Percentiles rank a stretch among this genome's conserved stretches.
Conservation (phyloP, 768 basidiomycete genomes). For the Amanita muscaria region DNA sequence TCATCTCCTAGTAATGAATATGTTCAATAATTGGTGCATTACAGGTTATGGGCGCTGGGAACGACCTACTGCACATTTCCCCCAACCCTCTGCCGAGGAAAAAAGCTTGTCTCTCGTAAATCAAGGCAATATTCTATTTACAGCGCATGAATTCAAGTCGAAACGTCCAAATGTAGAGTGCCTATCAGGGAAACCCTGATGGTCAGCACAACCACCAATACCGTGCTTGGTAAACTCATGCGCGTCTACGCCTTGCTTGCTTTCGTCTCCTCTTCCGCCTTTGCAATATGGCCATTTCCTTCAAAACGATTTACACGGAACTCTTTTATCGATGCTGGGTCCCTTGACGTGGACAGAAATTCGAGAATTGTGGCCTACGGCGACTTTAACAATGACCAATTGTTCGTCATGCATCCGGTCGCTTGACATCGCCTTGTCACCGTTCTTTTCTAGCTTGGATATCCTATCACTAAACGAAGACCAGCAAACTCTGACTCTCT, state of each 20-base stretch:
- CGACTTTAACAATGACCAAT: constrained; percentile 94
- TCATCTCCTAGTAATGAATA: no score
- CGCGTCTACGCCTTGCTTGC: background rate
- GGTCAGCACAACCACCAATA: background rate
- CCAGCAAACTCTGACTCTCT: constrained; percentile 66
- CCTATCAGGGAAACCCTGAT: no score
- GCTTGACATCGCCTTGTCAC: constrained; percentile 1
- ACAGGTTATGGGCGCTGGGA: no score
- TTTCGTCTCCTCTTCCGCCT: constrained; percentile 7
- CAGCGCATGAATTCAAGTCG: no score
- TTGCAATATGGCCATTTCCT: constrained; percentile 72
- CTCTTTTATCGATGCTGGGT: constrained; percentile 69
- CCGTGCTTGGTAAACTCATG: background rate
- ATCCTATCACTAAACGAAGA: constrained; percentile 67
- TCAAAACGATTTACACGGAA: constrained; percentile 82
- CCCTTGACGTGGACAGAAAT: constrained; percentile 65
- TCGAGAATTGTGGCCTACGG: constrained; percentile 82
- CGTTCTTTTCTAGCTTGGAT: constrained; percentile 51
- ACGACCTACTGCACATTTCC: no score
- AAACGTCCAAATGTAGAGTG: no score
- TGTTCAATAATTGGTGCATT: no score
- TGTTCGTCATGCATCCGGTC: constrained; percentile 46
- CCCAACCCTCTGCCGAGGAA: no score
- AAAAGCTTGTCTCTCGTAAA: no score
- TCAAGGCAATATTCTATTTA: no score